Evolutionary conservation across 352 stramenopile species (phyloP).

Genomic region (Achlya hypogyna): DNA sequence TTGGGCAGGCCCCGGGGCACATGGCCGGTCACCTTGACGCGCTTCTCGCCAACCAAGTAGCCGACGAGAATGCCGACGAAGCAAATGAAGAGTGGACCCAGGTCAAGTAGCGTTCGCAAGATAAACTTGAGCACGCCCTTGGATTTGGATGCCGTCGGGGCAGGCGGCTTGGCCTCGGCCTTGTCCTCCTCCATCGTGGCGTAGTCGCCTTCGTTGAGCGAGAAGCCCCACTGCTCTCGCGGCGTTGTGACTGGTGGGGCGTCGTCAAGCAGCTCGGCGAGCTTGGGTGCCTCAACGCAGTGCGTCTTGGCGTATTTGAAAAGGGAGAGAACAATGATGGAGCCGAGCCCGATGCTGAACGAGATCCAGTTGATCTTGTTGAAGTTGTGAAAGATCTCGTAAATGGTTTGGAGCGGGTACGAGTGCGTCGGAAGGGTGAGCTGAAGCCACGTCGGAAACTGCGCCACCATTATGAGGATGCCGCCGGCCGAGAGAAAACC

Average conservation of each 20-base stretch:
- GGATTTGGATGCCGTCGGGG: not conserved
- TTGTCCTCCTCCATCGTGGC: not conserved
- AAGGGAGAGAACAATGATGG: conserved; percentile 36
- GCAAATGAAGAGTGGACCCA: conserved; percentile 72
- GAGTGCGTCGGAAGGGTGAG: conserved; percentile 35
- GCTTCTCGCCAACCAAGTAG: conserved; percentile 49
- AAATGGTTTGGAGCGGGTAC: conserved; percentile 43
- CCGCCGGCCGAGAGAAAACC: conserved; percentile 56
- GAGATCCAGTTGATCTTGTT: conserved; percentile 43
- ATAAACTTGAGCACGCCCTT: conserved; percentile 22
- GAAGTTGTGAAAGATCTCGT: conserved; percentile 42
- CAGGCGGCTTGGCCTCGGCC: not conserved
- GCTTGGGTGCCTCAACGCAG: conserved; percentile 19
- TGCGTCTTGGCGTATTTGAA: conserved; percentile 36
- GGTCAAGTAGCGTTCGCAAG: conserved; percentile 36
- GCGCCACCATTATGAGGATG: conserved; percentile 60
- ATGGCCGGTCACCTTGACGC: conserved; percentile 59
- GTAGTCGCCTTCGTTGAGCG: conserved; percentile 14
- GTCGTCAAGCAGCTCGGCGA: conserved; percentile 13
- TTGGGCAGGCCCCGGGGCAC: conserved; percentile 66
- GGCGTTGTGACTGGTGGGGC: conserved; percentile 22
- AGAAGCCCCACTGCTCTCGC: conserved; percentile 12
- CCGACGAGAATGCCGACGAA: conserved; percentile 55
- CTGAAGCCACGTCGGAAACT: conserved; percentile 47
- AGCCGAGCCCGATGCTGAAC: conserved; percentile 37